A percentile compares a stretch with the other conserved stretches of the same genome.
Evolutionary conservation across 345 rosid species (phyloP).

Genomic region (Euphorbia peplus): DNA sequence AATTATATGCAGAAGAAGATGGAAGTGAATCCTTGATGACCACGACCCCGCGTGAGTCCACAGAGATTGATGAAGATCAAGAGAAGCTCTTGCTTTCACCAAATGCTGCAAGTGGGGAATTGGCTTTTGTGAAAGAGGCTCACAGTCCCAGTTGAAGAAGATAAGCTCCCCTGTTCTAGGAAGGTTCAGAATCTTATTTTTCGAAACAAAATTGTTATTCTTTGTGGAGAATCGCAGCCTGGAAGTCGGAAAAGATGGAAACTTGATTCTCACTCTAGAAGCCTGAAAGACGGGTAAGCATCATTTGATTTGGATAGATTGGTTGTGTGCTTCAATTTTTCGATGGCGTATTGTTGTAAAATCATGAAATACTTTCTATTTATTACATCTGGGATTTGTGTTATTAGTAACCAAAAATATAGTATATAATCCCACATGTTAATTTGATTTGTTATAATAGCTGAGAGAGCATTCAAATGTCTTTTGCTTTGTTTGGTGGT

Average conservation of each 20-base stretch:
- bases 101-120: constrained; percentile 27
- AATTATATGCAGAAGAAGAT: constrained; percentile 39
- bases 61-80: constrained; percentile 51
- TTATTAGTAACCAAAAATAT: too few species aligned
- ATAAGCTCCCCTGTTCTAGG: neutral
- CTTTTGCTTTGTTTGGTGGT: neutral
- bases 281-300: constrained; percentile 11
- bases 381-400: neutral
- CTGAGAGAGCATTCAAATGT: neutral
- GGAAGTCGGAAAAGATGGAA: neutral
- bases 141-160: constrained; percentile 19
- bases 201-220: neutral
- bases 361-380: neutral
- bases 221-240: constrained; percentile 5
- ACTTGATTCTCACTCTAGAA: neutral
- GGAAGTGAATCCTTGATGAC: constrained; percentile 42
- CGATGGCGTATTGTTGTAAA: constrained; percentile 1
- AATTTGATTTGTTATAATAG: neutral
- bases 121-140: constrained; percentile 52
- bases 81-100: constrained; percentile 54
- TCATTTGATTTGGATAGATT: constrained; percentile 6
- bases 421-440: neutral
- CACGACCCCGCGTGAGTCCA: constrained; percentile 34
- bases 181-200: neutral
- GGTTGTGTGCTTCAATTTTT: too few species aligned